Evolutionary conservation across 768 basidiomycete species (phyloP), one percentile per base, ranked within the genome.

Genomic region (Asterophora lycoperdoides): DNA sequence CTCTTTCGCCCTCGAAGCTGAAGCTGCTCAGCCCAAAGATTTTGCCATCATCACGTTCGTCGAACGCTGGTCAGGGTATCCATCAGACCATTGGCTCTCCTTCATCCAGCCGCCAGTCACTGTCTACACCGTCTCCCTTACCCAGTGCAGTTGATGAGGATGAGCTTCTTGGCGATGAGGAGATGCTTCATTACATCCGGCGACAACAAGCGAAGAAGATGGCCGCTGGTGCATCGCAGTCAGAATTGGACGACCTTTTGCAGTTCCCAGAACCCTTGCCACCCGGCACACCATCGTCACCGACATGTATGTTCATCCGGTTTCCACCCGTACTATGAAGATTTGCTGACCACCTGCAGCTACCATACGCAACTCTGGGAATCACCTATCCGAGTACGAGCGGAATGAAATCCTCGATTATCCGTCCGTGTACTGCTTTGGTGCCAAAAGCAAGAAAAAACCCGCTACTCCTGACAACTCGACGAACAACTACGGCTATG

Each of bases 141-240:
- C 84, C 85, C 20, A 84, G 81, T 56, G 72, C 79, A 2, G 72
- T 88, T 2, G 91, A 91, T 50, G 93, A 94, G 51, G 92, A 94
- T 53, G 90, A 94, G 64, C 43, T 86, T 6, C 69, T 88, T 14
- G 96, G 90, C 13, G 96, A 99, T 61, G 93, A 96, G 53, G 96
- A 99, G 70, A 99, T 99, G 96, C 68, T 89, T 60, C 85, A 88
- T 50, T 99, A 95, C 66, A 89, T 97, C 54, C 81, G 83, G 56
- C 80, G 93, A 19, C 90, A 96, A 55, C 87, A 93, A 57, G 81
- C 89, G 33, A 93, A 93, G 73, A 91, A 86, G 66, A 64, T 93
- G 53, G 86, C 89, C 8, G 75, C 78, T 10, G 92, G 92, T 23
- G 84, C 90, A 7, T 84, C 82, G 28, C 89, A 92, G 60, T 84